Conservation (phyloP, 129 eudicot genomes). For the Centaurea solstitialis region DNA sequence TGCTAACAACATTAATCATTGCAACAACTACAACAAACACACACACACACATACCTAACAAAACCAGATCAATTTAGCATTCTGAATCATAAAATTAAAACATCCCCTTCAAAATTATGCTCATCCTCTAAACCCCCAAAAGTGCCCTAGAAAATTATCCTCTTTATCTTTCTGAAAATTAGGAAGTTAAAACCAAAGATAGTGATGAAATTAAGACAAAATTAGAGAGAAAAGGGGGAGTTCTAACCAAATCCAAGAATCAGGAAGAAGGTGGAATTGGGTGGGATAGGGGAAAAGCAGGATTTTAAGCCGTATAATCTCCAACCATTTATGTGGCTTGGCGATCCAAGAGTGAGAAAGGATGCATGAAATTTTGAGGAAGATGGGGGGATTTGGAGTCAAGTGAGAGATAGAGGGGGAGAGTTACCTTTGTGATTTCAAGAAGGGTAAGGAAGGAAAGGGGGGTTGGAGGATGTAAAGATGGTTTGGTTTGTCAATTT, state of each 20-base stretch:
- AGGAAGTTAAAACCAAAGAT: neutral
- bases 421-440: slow-evolving; percentile 14
- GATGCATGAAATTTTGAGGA: slow-evolving; percentile 5
- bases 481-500: slow-evolving; percentile 8
- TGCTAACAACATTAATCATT: neutral
- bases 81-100: slow-evolving; percentile 11
- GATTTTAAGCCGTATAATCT: slow-evolving; percentile 21
- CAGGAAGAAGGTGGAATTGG: neutral
- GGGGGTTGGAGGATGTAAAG: slow-evolving; percentile 10
- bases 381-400: slow-evolving; percentile 36
- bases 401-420: slow-evolving; percentile 21
- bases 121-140: slow-evolving; percentile 25
- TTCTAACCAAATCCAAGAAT: slow-evolving; percentile 17
- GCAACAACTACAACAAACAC: neutral
- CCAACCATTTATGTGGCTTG: slow-evolving; percentile 9
- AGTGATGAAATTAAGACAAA: neutral
- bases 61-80: slow-evolving; percentile 21
- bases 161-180: slow-evolving; percentile 6
- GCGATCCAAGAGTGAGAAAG: slow-evolving; percentile 21
- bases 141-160: slow-evolving; percentile 10
- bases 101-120: neutral
- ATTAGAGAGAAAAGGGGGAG: neutral
- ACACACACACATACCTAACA: neutral
- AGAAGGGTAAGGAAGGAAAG: neutral
- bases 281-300: neutral